Evolutionary conservation across 176 grass and related monocot species (phyloP).

Genomic region (Juncus inflexus): DNA sequence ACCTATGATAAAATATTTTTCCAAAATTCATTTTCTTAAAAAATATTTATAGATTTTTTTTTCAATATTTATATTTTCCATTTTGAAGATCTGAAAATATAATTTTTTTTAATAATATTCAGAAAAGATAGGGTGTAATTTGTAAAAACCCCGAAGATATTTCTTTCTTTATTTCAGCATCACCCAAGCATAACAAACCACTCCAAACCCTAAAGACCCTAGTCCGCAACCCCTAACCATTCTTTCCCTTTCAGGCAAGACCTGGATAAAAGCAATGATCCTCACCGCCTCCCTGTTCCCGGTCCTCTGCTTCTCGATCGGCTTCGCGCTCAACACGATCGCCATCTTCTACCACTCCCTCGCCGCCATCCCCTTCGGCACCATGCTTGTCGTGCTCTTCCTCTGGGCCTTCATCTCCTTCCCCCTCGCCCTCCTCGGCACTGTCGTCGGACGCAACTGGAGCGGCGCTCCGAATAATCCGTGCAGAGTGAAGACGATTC

Average conservation of each 20-base stretch:
- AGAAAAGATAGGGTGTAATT: too few species aligned
- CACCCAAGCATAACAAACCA: too few species aligned
- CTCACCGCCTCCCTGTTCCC: constrained; percentile 91
- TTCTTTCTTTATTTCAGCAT: too few species aligned
- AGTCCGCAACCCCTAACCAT: constrained; percentile 1
- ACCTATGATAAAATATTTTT: too few species aligned
- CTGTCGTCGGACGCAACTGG: constrained; percentile 94
- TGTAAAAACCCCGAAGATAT: too few species aligned
- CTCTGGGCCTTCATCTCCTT: constrained; percentile 99
- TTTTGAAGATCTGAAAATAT: too few species aligned
- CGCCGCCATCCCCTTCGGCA: constrained; percentile 95
- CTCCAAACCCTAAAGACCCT: neutral
- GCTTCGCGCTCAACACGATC: constrained; percentile 80
- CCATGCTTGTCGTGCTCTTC: constrained; percentile 91
- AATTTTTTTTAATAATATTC: too few species aligned
- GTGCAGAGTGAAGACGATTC: constrained; percentile 95
- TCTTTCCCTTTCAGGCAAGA: constrained; percentile 71
- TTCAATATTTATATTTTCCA: too few species aligned
- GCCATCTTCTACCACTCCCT: constrained; percentile 97
- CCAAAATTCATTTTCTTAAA: too few species aligned
- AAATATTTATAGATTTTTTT: too few species aligned
- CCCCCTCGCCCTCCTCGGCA: constrained; percentile 81
- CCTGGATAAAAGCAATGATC: constrained; percentile 95
- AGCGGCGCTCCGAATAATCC: constrained; percentile 97
- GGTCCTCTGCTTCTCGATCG: constrained; percentile 93